Base-by-base conservation (phyloP, 75 land plant species). In the Pinus albicaulis region DNA sequence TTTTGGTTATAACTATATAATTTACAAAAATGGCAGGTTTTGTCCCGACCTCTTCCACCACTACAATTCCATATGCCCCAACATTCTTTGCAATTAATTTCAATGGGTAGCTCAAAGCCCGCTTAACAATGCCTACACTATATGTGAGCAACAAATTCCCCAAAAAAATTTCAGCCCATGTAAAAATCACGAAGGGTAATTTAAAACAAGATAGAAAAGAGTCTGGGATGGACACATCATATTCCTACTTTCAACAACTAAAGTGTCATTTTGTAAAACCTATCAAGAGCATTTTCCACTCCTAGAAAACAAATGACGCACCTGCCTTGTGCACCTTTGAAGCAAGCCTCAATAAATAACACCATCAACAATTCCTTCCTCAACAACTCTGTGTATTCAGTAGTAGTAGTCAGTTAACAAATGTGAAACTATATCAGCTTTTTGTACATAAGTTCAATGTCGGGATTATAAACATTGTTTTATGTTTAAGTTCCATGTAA, bases 361-460 rank as follows among this genome's bases (percentile, higher is more conserved):
- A 71, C 98, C 98, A 76, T 91, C 89, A 23, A 95, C 98, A 74
- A 95, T 86, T 59, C 98, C 98, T 87, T 95, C 98, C 64, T 95
- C 98, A 58, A 95, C 95, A 57, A 94, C 96, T 28, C 96, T 96
- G 93, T 93, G 74, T 20, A 73, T 38, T 17, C 17, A 23, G 7
- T 44, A 7, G n/a, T n/a, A 44, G n/a, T n/a, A n/a, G n/a, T n/a
- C 48, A 44, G 8, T 7, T 44, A 44, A 17, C 20, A 20, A 57
- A 57, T 15, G 59, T 16, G 59, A 8, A 61, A 23, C 25, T 61
- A 24, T 24, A 6, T 17, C 8, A 20, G 15, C 3, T 5, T n/a
- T 34, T 19, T 68, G 10, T 0, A 8, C 20, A n/a, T 31, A 31
- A 31, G 31, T 31, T 31, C 31, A 31, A 31, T 31, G 31, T 0